Base-by-base conservation (phyloP, 257 asterid genomes). In the Rauvolfia tetraphylla region DNA sequence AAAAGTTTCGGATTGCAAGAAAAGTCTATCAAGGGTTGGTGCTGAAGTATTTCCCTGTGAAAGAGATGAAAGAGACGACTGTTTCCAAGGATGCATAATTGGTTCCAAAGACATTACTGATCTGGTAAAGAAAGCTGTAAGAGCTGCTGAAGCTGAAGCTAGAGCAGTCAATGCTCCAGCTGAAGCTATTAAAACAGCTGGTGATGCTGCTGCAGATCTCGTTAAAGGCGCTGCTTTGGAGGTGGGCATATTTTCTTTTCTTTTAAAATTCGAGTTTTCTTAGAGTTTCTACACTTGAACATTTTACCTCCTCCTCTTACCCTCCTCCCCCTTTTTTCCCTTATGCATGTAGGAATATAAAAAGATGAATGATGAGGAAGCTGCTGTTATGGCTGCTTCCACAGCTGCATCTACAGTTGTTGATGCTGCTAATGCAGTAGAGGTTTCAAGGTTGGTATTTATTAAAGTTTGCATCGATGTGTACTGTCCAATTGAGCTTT, bases 101-200 rank as follows among this genome's bases (percentile, higher is more conserved):
- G 99, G 99, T 69, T 87, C 91, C 75, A 91, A 79, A 71, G 97
- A 91, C 85, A 85, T 95, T 41, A 84, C 88, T 72, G 91, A 88
- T 74, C 83, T 91, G 83, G 99, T 95, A 59, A 90, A 85, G 85
- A 90, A 85, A 80, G 99, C 99, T 74, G 96, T 95, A 74, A 81
- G 83, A 80, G 97, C 99, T 83, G 99, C 99, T 76, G 98, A 93
- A 85, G 90, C 96, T 68, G 99, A 95, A 89, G 99, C 99, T 66
- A 87, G 91, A 87, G 84, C 90, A 51, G 98, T 95, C 79, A 85
- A 89, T 84, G 99, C 99, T 90, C 96, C 97, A 77, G 85, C 84
- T 33, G 87, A 83, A 78, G 99, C 99, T 72, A 80, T 95, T 75
- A 87, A 79, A 88, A 91, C 97, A 59, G 99, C 97, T 68, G 98